phyloP scores from a whole-genome alignment of 2,329 filamentous ascomycete species.

The Chaetomiaceae sp. region DNA sequence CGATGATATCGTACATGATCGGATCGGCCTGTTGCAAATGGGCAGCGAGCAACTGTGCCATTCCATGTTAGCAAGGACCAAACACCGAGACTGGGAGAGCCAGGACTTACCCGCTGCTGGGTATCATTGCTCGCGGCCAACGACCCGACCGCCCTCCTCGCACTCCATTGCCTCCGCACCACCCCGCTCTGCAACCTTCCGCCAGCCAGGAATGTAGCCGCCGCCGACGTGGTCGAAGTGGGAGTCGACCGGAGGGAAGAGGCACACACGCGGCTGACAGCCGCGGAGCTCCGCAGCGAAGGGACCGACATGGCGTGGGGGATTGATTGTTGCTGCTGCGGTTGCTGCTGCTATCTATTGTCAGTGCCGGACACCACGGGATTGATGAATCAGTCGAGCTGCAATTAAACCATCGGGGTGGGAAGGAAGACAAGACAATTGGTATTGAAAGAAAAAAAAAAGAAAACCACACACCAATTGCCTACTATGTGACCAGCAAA shows the following conservation, averaged over 20 bases:
- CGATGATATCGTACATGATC: conserved; percentile 79
- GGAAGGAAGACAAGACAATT: too few species aligned
- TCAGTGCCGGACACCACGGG: too few species aligned
- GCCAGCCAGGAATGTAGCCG: too few species aligned
- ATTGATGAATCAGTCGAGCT: too few species aligned
- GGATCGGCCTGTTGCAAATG: conserved; percentile 82
- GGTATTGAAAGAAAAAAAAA: too few species aligned
- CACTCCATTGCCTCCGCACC: conserved; percentile 5
- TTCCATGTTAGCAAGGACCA: neutral
- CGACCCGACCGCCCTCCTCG: conserved; percentile 42
- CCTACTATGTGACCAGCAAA: too few species aligned
- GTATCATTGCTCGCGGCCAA: conserved; percentile 46
- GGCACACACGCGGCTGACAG: conserved; percentile 33
- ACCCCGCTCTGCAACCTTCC: conserved; percentile 8
- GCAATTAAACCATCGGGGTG: too few species aligned
- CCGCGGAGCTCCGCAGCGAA: conserved; percentile 43
- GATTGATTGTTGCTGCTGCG: neutral
- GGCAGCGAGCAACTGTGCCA: conserved; percentile 66
- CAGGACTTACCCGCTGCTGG: conserved; percentile 52
- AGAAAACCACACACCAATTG: too few species aligned
- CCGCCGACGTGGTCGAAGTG: neutral
- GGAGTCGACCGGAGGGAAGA: conserved; percentile 31
- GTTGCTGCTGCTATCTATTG: too few species aligned
- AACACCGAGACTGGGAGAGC: neutral
- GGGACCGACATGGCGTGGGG: conserved; percentile 42